phyloP scores from a whole-genome alignment of 1,284 basidiomycete genomes.

The Entoloma clypeatum region DNA sequence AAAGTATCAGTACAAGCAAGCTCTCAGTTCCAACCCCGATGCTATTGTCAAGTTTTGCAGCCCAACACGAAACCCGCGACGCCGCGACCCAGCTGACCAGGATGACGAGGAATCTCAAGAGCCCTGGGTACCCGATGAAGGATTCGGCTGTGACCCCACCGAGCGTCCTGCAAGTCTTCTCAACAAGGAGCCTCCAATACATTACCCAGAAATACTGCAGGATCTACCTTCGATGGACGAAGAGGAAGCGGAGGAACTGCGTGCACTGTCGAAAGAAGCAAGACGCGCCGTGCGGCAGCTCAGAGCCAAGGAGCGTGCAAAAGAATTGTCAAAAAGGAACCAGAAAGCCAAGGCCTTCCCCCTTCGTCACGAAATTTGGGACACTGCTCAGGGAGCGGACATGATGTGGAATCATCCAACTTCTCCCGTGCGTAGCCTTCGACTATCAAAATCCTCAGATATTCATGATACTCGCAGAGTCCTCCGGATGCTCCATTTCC shows the following conservation, averaged over 20 bases:
- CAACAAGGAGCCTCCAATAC: conserved; percentile 7
- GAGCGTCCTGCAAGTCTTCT: conserved; percentile 11
- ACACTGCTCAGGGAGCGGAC: conserved; percentile 3
- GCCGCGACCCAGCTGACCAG: conserved; percentile 24
- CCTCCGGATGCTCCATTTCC: neutral
- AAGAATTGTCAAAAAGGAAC: conserved; percentile 22
- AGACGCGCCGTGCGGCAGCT: conserved; percentile 20
- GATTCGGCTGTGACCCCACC: conserved; percentile 30
- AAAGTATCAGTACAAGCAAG: conserved; percentile 41
- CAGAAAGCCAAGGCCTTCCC: conserved; percentile 32
- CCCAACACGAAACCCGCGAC: conserved; percentile 21
- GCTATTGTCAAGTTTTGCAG: conserved; percentile 49
- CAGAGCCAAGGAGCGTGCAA: conserved; percentile 24
- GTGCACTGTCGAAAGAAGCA: conserved; percentile 27
- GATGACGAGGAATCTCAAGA: conserved; percentile 23
- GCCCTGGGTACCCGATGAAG: conserved; percentile 16
- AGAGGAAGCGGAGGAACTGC: conserved; percentile 25
- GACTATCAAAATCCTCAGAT: too few species aligned
- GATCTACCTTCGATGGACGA: conserved; percentile 37
- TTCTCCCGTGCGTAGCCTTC: neutral
- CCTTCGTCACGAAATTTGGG: conserved; percentile 15
- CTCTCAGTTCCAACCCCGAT: conserved; percentile 48
- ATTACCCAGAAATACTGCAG: conserved; percentile 30
- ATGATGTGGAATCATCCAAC: conserved; percentile 1
- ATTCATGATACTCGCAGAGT: too few species aligned